Evolutionary conservation across 257 asterid species (phyloP).

Genomic region (Primulina tabacum): DNA sequence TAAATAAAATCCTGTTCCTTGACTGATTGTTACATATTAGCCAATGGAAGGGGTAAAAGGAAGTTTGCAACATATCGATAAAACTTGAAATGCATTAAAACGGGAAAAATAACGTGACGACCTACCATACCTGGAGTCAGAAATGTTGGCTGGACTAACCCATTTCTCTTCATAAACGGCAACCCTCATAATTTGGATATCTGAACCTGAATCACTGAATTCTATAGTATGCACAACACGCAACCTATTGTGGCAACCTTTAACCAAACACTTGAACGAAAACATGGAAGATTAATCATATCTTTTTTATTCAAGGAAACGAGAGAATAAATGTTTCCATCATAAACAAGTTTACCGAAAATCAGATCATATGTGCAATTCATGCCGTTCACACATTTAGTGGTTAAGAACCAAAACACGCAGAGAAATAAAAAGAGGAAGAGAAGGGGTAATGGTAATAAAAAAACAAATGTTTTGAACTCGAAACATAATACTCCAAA

Average conservation of each 20-base stretch:
- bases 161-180: conserved; percentile 97
- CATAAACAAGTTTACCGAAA: background rate
- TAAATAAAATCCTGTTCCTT: conserved; percentile 1
- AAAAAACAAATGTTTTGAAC: too few species aligned
- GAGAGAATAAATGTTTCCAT: background rate
- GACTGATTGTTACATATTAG: background rate
- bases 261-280: conserved; percentile 75
- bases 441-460: too few species aligned
- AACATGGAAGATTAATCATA: conserved; percentile 5
- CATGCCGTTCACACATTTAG: background rate
- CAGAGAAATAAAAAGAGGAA: background rate
- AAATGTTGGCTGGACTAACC: conserved; percentile 78
- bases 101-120: background rate
- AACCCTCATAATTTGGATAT: conserved; percentile 87
- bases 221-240: conserved; percentile 87
- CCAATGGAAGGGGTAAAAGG: too few species aligned
- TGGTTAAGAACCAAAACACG: background rate
- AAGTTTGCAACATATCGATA: conserved; percentile 4
- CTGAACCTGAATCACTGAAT: conserved; percentile 87
- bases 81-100: conserved; percentile 17
- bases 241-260: conserved; percentile 95
- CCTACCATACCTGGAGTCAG: conserved; percentile 58
- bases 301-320: background rate
- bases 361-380: background rate
- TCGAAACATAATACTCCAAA: background rate